phyloP scores from a whole-genome alignment of 768 basidiomycete species.

The Lactarius sp. region DNA sequence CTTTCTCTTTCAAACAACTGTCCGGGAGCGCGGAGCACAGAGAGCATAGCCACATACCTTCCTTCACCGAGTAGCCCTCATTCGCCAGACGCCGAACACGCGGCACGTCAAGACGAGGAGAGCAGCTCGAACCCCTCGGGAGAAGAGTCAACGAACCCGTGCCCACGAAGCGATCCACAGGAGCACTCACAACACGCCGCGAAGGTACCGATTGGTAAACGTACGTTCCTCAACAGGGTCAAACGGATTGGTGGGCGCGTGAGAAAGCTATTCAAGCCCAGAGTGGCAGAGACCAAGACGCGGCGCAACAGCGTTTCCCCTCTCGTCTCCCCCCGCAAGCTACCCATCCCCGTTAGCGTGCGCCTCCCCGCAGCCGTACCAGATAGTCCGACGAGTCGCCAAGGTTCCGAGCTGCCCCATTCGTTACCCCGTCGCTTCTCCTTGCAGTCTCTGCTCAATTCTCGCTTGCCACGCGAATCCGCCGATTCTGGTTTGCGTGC shows the following conservation, averaged over 20 bases:
- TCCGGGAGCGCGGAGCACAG: conserved; percentile 4
- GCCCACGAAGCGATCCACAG: background rate
- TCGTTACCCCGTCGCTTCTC: conserved; percentile 19
- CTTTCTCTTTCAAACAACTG: conserved; percentile 19
- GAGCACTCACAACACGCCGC: background rate
- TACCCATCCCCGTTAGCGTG: conserved; percentile 9
- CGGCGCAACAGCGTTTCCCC: conserved; percentile 10
- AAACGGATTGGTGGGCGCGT: conserved; percentile 23
- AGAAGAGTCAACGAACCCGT: background rate
- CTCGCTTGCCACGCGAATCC: conserved; percentile 11
- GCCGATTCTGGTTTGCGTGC: background rate
- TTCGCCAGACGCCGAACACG: background rate
- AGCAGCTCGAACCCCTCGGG: background rate
- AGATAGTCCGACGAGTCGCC: conserved; percentile 11
- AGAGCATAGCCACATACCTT: conserved; percentile 11
- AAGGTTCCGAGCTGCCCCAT: background rate
- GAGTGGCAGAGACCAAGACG: conserved; percentile 7
- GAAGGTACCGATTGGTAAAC: conserved; percentile 9
- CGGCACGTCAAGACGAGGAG: background rate
- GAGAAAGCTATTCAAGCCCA: conserved; percentile 20
- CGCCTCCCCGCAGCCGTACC: conserved; percentile 7
- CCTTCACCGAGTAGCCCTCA: conserved; percentile 5
- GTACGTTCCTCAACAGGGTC: conserved; percentile 18
- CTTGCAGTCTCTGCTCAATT: conserved; percentile 19
- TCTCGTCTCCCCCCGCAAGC: conserved; percentile 4